A percentile compares a stretch with the other conserved stretches of the same genome.
phyloP scores from a whole-genome alignment of 441 rosid species.

The Jatropha multifida region DNA sequence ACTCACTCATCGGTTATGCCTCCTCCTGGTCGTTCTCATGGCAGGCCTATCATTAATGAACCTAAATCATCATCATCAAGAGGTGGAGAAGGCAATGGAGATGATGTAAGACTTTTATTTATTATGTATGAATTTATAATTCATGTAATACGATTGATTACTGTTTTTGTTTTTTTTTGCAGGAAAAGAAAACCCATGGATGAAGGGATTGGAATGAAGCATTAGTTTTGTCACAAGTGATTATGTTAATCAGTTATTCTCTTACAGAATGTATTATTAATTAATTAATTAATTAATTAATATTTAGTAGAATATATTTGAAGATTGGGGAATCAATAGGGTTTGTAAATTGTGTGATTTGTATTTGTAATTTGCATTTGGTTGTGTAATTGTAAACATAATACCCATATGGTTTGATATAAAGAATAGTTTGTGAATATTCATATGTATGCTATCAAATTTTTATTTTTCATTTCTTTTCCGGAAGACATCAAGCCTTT shows the following conservation, averaged over 20 bases:
- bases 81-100: conserved; percentile 1
- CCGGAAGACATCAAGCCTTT: too few species aligned
- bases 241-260: not conserved
- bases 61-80: conserved; percentile 4
- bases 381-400: not conserved
- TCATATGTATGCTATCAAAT: not conserved
- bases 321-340: conserved; percentile 6
- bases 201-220: conserved; percentile 14
- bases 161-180: conserved; percentile 12
- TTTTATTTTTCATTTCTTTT: too few species aligned
- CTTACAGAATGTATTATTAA: not conserved
- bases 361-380: not conserved
- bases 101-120: conserved; percentile 22
- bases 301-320: not conserved
- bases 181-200: conserved; percentile 35
- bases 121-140: too few species aligned
- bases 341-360: conserved; percentile 3
- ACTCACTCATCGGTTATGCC: conserved; percentile 46
- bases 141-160: too few species aligned
- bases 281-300: not conserved
- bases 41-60: conserved; percentile 27
- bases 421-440: not conserved
- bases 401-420: not conserved
- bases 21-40: conserved; percentile 39
- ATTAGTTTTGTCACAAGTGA: not conserved